These are phyloP conservation scores for Boletus huronensis DNA, from an alignment of 768 basidiomycete genomes.

Conservation along the genomic window DNA sequence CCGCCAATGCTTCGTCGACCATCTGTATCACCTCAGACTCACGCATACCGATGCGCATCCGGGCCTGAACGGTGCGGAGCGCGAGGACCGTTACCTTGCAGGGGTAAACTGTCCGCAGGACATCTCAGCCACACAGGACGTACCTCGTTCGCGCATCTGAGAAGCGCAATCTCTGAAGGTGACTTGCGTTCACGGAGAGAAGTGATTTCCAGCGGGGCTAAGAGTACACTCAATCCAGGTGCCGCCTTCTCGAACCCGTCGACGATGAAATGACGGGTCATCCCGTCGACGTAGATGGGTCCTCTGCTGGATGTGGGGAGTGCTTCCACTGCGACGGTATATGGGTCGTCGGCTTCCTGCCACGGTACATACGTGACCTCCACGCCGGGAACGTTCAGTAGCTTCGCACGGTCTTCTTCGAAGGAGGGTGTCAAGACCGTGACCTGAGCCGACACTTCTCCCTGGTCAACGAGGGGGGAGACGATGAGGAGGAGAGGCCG, in stretches of 20 bases:
- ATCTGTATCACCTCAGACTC: constrained; percentile 68
- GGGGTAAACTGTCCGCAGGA: neutral
- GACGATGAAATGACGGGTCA: constrained; percentile 58
- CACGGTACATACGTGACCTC: constrained; percentile 50
- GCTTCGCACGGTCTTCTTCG: constrained; percentile 66
- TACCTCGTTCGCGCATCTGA: constrained; percentile 82
- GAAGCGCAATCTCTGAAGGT: constrained; percentile 58
- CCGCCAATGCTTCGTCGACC: constrained; percentile 50
- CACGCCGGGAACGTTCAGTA: constrained; percentile 50
- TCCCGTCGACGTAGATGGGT: constrained; percentile 58
- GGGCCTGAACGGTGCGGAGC: constrained; percentile 59
- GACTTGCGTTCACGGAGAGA: constrained; percentile 74
- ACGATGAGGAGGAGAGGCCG: constrained; percentile 72
- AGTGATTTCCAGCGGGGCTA: constrained; percentile 53
- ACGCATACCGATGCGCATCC: constrained; percentile 66
- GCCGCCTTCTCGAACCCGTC: constrained; percentile 55
- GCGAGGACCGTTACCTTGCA: constrained; percentile 71
- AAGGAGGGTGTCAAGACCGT: constrained; percentile 74
- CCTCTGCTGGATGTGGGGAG: constrained; percentile 26
- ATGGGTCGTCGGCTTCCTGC: constrained; percentile 70
- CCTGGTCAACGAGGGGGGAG: constrained; percentile 35
- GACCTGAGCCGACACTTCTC: constrained; percentile 40
- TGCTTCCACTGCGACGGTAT: constrained; percentile 41
- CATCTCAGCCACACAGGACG: neutral
- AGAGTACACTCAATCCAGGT: constrained; percentile 37